Evolutionary conservation across 2,329 filamentous ascomycete genomes (phyloP), one percentile per base, ranked within the genome.

Genomic region (Fusarium nodosum): DNA sequence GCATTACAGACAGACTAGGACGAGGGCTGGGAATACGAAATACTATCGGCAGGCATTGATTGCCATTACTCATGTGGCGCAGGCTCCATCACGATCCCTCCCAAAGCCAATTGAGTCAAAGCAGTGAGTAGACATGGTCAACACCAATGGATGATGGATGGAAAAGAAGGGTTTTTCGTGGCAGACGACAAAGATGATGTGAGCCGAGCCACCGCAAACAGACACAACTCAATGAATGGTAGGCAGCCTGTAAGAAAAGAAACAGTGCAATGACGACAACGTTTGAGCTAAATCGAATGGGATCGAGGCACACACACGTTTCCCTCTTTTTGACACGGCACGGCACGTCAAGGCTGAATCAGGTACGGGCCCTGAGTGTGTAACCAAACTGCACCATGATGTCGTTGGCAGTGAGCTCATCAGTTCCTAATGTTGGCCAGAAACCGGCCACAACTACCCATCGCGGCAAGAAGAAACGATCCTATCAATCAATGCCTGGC

Each of bases 241-340:
- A 39, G 39, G 24, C 24, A 63, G 36, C 6, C 9, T 36, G 36
- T 31, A 31, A 11, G 34, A 64, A 5, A 58, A 50, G 54, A 42
- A 55, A 50, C 44, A 28, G 42, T 38, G 24, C 28, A 59, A 68
- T 67, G 64, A 68, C 53, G 66, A 69, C 61, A 44, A 58, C 20
- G 33, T 52, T 58, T 50, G 51, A 58, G 52, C 68, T 72, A 67
- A 64, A 64, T 60, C 62, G 48, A 67, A 55, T 22, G 54, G 34
- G 52, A 58, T 68, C 31, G 34, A 50, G 47, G 45, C 52, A 64
- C 55, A 56, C 58, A 39, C 36, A 36, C 34, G 18, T 22, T 39
- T 39, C 12, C 12, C 36, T 46, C 39, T 66, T 62, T 47, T 46
- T 46, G 44, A 65, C 55, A 66, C 56, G 56, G 42, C 44, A 68